Evolutionary conservation across 306 rosid genomes (phyloP).

Genomic region (Fragaria nilgerrensis): DNA sequence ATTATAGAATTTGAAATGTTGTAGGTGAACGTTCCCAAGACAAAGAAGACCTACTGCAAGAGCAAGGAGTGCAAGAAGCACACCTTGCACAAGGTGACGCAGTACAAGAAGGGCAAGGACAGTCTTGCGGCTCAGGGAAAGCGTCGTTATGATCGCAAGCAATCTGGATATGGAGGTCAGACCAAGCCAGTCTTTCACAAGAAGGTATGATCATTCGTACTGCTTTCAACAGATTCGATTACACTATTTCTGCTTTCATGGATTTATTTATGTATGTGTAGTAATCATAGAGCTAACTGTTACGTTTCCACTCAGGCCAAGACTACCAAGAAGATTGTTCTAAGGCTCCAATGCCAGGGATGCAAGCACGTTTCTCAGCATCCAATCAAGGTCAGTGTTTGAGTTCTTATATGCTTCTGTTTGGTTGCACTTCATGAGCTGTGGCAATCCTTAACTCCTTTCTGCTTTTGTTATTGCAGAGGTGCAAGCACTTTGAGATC

Average conservation of each 20-base stretch:
- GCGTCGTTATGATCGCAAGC: slow-evolving; percentile 51
- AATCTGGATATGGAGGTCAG: slow-evolving; percentile 53
- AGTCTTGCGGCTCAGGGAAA: slow-evolving; percentile 54
- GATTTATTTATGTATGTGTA: background rate
- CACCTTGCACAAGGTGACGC: slow-evolving; percentile 53
- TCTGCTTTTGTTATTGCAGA: slow-evolving; percentile 14
- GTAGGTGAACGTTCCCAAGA: slow-evolving; percentile 46
- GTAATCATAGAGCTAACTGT: background rate
- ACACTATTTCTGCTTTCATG: background rate
- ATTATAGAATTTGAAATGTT: background rate
- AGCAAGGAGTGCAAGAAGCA: slow-evolving; percentile 52
- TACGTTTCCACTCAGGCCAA: slow-evolving; percentile 21
- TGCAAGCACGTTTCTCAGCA: slow-evolving; percentile 41
- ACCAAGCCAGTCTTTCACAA: slow-evolving; percentile 46
- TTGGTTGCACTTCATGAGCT: too few relatives aligned
- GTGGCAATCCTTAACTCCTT: background rate
- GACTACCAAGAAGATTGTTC: slow-evolving; percentile 40
- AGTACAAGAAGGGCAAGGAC: slow-evolving; percentile 49
- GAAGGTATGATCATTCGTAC: slow-evolving; percentile 17
- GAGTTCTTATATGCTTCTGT: background rate
- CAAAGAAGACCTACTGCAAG: slow-evolving; percentile 43
- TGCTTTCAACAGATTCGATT: background rate
- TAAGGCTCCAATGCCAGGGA: slow-evolving; percentile 42
- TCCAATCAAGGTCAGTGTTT: slow-evolving; percentile 28
- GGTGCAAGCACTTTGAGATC: slow-evolving; percentile 46